Conservation (phyloP, 441 rosid genomes). For the Pelargonium citronellum region DNA sequence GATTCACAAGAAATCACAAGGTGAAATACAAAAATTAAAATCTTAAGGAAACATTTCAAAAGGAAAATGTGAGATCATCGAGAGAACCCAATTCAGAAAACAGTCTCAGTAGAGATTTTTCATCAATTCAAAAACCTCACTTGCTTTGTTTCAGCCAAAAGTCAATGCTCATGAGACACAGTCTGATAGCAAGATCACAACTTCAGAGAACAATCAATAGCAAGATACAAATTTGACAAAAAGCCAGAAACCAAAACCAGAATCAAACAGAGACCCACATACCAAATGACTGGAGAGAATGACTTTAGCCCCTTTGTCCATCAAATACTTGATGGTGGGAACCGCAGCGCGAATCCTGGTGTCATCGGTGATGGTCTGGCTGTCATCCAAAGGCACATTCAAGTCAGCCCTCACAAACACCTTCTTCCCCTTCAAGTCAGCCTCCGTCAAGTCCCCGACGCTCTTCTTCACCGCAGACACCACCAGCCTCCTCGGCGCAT, state of each 20-base stretch:
- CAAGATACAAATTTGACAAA: background rate
- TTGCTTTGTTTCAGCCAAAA: too few relatives aligned
- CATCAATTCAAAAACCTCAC: too few relatives aligned
- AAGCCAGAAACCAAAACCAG: constrained; percentile 2
- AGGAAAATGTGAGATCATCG: background rate
- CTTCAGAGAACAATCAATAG: background rate
- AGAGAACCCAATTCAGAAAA: background rate
- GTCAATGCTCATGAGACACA: too few relatives aligned
- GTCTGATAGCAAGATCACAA: background rate
- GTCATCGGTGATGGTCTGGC: constrained; percentile 79
- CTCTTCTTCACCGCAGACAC: constrained; percentile 49
- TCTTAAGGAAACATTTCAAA: background rate
- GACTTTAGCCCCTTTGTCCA: constrained; percentile 58
- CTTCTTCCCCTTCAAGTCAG: constrained; percentile 84
- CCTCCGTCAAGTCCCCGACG: constrained; percentile 58
- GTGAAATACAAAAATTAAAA: too few relatives aligned
- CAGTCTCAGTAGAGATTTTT: background rate
- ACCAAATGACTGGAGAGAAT: constrained; percentile 77
- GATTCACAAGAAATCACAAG: too few relatives aligned
- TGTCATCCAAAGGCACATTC: constrained; percentile 87
- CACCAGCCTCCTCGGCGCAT: background rate
- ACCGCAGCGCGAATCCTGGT: constrained; percentile 87
- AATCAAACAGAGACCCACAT: constrained; percentile 1
- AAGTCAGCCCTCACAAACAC: constrained; percentile 94
- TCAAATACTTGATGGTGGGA: constrained; percentile 84